Conservation (phyloP, 1,284 basidiomycete genomes). For the Boletus semigastroideus region DNA sequence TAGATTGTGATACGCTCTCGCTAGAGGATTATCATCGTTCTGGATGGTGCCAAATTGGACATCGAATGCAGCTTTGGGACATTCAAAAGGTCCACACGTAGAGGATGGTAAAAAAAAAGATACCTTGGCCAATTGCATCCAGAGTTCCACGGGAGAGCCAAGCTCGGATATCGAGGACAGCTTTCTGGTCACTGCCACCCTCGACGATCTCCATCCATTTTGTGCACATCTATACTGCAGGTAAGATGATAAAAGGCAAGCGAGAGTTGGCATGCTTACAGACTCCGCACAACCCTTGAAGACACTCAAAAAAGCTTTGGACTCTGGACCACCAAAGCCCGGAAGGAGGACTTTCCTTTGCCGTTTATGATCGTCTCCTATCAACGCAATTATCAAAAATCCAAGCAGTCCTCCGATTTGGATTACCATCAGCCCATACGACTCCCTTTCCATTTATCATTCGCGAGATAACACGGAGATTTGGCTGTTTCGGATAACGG, state of each 20-base stretch:
- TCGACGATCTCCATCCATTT: slow-evolving; percentile 45
- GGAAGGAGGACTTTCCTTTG: slow-evolving; percentile 44
- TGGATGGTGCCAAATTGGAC: slow-evolving; percentile 39
- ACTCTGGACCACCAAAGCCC: slow-evolving; percentile 39
- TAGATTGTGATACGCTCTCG: slow-evolving; percentile 33
- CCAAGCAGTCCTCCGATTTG: neutral
- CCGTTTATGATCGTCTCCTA: slow-evolving; percentile 44
- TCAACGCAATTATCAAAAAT: neutral
- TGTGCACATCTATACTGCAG: neutral
- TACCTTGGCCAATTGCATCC: slow-evolving; percentile 48
- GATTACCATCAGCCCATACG: slow-evolving; percentile 41
- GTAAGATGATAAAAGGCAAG: too few species aligned
- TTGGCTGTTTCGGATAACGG: slow-evolving; percentile 39
- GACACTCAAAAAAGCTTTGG: slow-evolving; percentile 36
- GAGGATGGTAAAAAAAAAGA: slow-evolving; percentile 6
- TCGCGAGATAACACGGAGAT: slow-evolving; percentile 32
- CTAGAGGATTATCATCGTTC: slow-evolving; percentile 39
- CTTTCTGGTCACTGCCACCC: slow-evolving; percentile 23
- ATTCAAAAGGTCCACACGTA: neutral
- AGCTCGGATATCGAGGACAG: slow-evolving; percentile 38
- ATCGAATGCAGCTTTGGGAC: slow-evolving; percentile 41
- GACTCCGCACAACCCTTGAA: slow-evolving; percentile 30
- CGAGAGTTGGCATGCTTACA: slow-evolving; percentile 10
- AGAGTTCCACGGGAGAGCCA: slow-evolving; percentile 42
- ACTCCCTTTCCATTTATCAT: slow-evolving; percentile 38